A percentile compares a stretch with the other conserved stretches of the same genome.
phyloP scores from a whole-genome alignment of 1,139 yeast genomes.

The Pichia sp. region DNA sequence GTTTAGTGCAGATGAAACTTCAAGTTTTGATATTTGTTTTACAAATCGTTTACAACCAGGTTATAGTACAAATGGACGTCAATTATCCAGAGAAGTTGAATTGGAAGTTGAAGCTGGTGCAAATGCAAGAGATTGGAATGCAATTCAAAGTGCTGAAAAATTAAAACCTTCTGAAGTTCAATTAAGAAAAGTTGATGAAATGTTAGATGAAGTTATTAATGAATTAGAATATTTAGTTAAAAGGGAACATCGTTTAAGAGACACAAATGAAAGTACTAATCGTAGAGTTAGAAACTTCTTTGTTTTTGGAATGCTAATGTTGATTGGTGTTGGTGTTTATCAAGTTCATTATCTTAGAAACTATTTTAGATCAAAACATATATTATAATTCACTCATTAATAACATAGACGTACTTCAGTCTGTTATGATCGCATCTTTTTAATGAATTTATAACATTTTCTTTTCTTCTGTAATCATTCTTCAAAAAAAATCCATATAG shows the following conservation, averaged over 20 bases:
- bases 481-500: not conserved
- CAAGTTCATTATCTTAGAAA: slow-evolving; percentile 87
- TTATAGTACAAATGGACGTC: slow-evolving; percentile 32
- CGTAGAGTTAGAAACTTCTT: slow-evolving; percentile 83
- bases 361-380: slow-evolving; percentile 91
- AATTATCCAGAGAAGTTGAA: slow-evolving; percentile 60
- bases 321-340: slow-evolving; percentile 82
- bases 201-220: slow-evolving; percentile 68
- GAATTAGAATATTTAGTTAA: slow-evolving; percentile 77
- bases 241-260: slow-evolving; percentile 90
- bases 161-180: slow-evolving; percentile 90
- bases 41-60: slow-evolving; percentile 50
- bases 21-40: slow-evolving; percentile 89
- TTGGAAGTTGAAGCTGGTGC: slow-evolving; percentile 93
- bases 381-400: slow-evolving; percentile 42
- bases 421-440: not conserved
- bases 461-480: not conserved
- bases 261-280: slow-evolving; percentile 92
- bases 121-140: slow-evolving; percentile 97
- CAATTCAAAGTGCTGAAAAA: slow-evolving; percentile 85
- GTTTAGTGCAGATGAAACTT: slow-evolving; percentile 75
- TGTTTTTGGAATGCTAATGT: slow-evolving; percentile 54
- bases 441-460: not conserved
- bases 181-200: slow-evolving; percentile 74
- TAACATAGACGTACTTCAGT: too few relatives aligned